Percentiles rank a stretch among this genome's conserved stretches.
These are phyloP conservation scores for Alloascoidea hylecoeti DNA, from an alignment of 805 yeast genomes.

Conservation along the genomic window DNA sequence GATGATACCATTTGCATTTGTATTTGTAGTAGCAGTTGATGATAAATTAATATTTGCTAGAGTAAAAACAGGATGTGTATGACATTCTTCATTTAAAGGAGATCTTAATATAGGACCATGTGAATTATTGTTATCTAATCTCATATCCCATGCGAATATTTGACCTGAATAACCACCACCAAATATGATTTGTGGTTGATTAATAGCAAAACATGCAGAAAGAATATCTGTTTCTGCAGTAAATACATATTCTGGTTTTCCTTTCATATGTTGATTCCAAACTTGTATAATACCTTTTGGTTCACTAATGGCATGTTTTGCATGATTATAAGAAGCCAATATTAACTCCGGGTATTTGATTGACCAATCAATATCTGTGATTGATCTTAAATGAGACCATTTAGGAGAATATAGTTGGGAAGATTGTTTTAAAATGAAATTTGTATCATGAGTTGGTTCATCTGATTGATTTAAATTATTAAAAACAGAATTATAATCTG, in stretches of 20 bases:
- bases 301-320: conserved; percentile 9
- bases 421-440: conserved; percentile 7
- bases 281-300: conserved; percentile 17
- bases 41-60: conserved; percentile 12
- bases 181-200: conserved; percentile 21
- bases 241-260: conserved; percentile 26
- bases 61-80: conserved; percentile 18
- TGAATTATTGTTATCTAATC: conserved; percentile 11
- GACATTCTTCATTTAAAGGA: conserved; percentile 16
- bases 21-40: conserved; percentile 7
- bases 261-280: conserved; percentile 20
- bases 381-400: conserved; percentile 12
- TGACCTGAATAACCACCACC: conserved; percentile 37
- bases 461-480: conserved; percentile 3
- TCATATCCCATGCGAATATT: conserved; percentile 34
- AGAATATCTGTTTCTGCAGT: conserved; percentile 26
- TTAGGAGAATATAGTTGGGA: conserved; percentile 10
- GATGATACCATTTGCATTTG: conserved; percentile 14
- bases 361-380: conserved; percentile 21
- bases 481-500: conserved; percentile 12
- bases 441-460: conserved; percentile 6
- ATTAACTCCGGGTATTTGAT: conserved; percentile 19
- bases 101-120: conserved; percentile 17
- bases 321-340: conserved; percentile 17
- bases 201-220: conserved; percentile 25